phyloP scores from a whole-genome alignment of 2,329 filamentous ascomycete species.

The Didymella segeticola region DNA sequence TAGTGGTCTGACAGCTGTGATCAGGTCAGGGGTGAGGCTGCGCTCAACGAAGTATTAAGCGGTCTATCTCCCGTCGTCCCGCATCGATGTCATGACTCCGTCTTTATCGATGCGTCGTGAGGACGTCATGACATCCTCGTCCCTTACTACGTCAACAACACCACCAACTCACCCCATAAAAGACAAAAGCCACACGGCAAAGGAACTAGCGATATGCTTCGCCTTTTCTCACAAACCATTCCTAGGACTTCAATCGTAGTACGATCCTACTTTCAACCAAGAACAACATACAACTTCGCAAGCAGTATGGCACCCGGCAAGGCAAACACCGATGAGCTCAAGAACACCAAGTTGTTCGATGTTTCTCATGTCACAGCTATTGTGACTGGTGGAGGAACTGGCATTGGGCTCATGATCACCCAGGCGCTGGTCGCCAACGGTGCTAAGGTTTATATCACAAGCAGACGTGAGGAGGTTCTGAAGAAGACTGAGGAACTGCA shows the following conservation, averaged over 20 bases:
- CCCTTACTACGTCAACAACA: slow-evolving; percentile 29
- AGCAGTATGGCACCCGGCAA: slow-evolving; percentile 45
- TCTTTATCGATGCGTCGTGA: slow-evolving; percentile 24
- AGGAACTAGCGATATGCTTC: slow-evolving; percentile 33
- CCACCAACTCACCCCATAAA: slow-evolving; percentile 23
- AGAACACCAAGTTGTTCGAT: slow-evolving; percentile 53
- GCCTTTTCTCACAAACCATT: slow-evolving; percentile 33
- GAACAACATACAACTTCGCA: slow-evolving; percentile 26
- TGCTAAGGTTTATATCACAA: slow-evolving; percentile 56
- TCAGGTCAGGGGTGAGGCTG: background rate
- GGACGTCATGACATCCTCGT: slow-evolving; percentile 37
- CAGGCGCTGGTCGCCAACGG: slow-evolving; percentile 69
- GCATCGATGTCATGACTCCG: slow-evolving; percentile 13
- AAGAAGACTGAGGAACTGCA: slow-evolving; percentile 56
- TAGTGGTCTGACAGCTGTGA: background rate
- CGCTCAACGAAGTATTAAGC: background rate
- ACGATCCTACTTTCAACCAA: slow-evolving; percentile 20
- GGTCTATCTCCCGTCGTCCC: slow-evolving; percentile 3
- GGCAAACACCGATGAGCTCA: slow-evolving; percentile 50
- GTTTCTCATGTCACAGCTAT: slow-evolving; percentile 55
- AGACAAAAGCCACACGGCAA: background rate
- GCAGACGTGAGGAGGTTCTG: slow-evolving; percentile 41
- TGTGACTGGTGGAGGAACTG: slow-evolving; percentile 56
- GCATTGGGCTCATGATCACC: slow-evolving; percentile 68
- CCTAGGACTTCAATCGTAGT: slow-evolving; percentile 14